Evolutionary conservation across 2,329 filamentous ascomycete genomes (phyloP).

Genomic region (Corynespora cassiicola): DNA sequence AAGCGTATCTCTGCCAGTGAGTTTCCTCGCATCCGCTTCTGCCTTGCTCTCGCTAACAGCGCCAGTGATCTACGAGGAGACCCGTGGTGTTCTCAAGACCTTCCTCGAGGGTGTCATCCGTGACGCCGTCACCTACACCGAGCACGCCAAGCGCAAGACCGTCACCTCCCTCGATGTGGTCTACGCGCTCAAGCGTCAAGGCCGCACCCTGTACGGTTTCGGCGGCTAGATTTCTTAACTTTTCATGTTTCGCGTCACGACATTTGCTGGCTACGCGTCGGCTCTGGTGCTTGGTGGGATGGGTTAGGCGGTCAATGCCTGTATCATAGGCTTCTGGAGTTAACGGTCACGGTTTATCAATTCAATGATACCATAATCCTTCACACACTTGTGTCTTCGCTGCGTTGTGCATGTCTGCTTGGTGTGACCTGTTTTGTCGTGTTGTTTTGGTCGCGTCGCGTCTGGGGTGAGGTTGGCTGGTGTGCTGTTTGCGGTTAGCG

Average conservation of each 20-base stretch:
- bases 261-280: slow-evolving; percentile 51
- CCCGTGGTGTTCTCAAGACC: slow-evolving; percentile 81
- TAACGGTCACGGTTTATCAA: slow-evolving; percentile 39
- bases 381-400: slow-evolving; percentile 12
- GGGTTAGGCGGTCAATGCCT: slow-evolving; percentile 27
- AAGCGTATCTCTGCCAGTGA: slow-evolving; percentile 94
- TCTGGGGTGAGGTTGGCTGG: too few relatives aligned
- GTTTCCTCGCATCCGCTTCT: slow-evolving; percentile 43
- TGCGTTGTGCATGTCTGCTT: slow-evolving; percentile 1
- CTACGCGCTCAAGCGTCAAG: slow-evolving; percentile 69
- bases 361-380: slow-evolving; percentile 46
- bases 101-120: slow-evolving; percentile 84
- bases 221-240: slow-evolving; percentile 60
- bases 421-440: neutral
- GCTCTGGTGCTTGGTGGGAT: slow-evolving; percentile 58
- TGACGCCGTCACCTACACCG: slow-evolving; percentile 81
- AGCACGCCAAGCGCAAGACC: slow-evolving; percentile 82
- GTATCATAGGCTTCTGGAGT: slow-evolving; percentile 44
- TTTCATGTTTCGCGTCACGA: slow-evolving; percentile 45
- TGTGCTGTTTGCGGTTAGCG: too few relatives aligned
- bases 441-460: slow-evolving; percentile 11
- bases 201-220: slow-evolving; percentile 72
- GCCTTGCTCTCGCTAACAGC: slow-evolving; percentile 38
- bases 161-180: slow-evolving; percentile 69
- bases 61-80: slow-evolving; percentile 80